Evolutionary conservation across 2,329 filamentous ascomycete species (phyloP), one percentile per base, ranked within the genome.

Genomic region (Albophoma yamanashiensis): DNA sequence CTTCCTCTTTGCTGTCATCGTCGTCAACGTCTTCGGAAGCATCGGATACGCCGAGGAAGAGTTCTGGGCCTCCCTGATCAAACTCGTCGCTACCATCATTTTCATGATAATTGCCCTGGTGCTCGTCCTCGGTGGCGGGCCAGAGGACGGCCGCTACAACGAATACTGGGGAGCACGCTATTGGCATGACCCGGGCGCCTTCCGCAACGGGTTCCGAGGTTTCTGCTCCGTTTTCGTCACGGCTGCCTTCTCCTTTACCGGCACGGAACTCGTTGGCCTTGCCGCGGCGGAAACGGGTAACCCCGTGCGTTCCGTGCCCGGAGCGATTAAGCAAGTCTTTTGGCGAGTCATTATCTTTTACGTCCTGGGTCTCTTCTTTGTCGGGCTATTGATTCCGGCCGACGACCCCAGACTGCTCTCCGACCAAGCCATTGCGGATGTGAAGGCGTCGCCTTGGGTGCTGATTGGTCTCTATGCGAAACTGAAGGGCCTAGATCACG

Each of bases 271-370:
- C 6, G 86, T 89, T 55, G 87, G 87, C 68, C 80, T 90, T 11
- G 86, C 86, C 6, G 87, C 87, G 4, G 87, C 87, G 15, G 87
- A 90, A 73, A 83, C 86, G 0, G 73, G 70, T 4, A 88, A 89
- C 67, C 87, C 87, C 0, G 80, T 84, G 63, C 85, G 89, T 70
- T 83, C 86, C 0, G 80, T 95, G 0, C 91, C 91, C 0, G 87
- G 85, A 27, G 90, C 91, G 2, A 85, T 92, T 68, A 93, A 92
- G 76, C 89, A 93, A 73, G 88, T 80, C 39, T 80, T 80, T 65
- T 80, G 78, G 78, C 76, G 78, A 68, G 78, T 80, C 64, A 77
- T 76, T n/a, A 69, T 80, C 63, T 81, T 81, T 67, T 81, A 80
- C 64, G 69, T 81, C 45, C 64, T 81, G 0, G 78, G 78, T 47